Evolutionary conservation across 495 filamentous ascomycete species (phyloP).

Genomic region (Xylaria acuta): DNA sequence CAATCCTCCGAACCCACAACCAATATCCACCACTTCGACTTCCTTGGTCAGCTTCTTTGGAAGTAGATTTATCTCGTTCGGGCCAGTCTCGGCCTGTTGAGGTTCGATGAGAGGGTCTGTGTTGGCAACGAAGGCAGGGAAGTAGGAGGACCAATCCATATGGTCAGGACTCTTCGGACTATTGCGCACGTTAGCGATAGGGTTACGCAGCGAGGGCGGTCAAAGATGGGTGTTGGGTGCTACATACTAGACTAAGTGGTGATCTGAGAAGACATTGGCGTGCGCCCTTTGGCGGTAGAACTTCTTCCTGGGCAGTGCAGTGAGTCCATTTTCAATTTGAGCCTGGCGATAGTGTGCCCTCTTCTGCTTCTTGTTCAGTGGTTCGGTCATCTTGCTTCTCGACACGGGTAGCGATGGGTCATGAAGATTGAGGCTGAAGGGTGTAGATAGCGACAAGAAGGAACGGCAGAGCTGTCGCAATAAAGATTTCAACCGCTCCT

Average conservation of each 20-base stretch:
- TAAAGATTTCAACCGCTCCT: not conserved
- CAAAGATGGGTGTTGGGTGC: not conserved
- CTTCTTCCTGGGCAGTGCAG: conserved; percentile 81
- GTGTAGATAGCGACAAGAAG: not conserved
- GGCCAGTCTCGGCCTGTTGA: conserved; percentile 24
- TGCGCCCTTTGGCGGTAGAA: conserved; percentile 97
- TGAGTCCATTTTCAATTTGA: conserved; percentile 43
- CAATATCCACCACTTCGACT: conserved; percentile 95
- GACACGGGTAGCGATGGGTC: not conserved
- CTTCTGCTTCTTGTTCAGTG: conserved; percentile 71
- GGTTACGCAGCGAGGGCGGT: not conserved
- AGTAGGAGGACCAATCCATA: conserved; percentile 92
- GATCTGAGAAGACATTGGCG: conserved; percentile 97
- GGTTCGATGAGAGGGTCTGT: conserved; percentile 17
- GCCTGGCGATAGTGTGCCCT: conserved; percentile 73
- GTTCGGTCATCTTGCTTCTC: conserved; percentile 53
- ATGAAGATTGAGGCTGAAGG: not conserved
- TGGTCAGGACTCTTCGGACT: conserved; percentile 81
- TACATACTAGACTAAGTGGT: conserved; percentile 84
- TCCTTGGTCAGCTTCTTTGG: conserved; percentile 62
- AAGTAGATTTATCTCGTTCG: conserved; percentile 26
- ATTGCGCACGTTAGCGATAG: conserved; percentile 26
- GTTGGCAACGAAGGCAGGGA: conserved; percentile 67
- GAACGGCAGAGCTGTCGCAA: not conserved
- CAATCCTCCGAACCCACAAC: conserved; percentile 93